A percentile compares a stretch with the other conserved stretches of the same genome.
Evolutionary conservation across 2,329 filamentous ascomycete species (phyloP).

Genomic region (Hypoxylon sp.): DNA sequence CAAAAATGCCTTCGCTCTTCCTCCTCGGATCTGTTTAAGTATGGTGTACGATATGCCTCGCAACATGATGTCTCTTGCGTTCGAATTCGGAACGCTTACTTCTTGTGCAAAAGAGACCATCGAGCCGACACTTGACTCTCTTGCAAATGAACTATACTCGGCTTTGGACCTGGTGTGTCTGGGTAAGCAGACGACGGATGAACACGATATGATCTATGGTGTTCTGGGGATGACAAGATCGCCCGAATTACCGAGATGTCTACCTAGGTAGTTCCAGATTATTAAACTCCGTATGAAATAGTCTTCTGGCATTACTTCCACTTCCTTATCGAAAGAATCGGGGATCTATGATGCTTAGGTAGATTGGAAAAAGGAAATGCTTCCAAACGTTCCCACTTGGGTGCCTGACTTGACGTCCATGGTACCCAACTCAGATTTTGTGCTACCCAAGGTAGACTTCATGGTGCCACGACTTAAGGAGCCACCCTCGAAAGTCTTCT

Average conservation of each 20-base stretch:
- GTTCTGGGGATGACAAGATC: slow-evolving; percentile 1
- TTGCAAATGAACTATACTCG: neutral
- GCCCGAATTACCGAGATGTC: neutral
- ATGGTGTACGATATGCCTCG: too few relatives aligned
- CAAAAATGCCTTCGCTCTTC: neutral
- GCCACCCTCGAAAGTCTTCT: neutral
- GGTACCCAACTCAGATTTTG: too few relatives aligned
- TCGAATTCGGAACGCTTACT: neutral
- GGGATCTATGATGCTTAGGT: slow-evolving; percentile 5
- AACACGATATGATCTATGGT: slow-evolving; percentile 15
- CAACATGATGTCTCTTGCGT: neutral
- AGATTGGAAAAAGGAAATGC: neutral
- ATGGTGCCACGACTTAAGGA: neutral
- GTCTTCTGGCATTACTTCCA: slow-evolving; percentile 4
- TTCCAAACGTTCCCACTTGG: slow-evolving; percentile 4
- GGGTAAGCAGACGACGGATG: neutral
- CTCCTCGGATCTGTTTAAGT: too few relatives aligned
- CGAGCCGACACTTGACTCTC: slow-evolving; percentile 2
- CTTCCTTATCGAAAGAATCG: slow-evolving; percentile 2
- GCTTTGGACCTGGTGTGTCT: neutral
- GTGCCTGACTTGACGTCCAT: neutral
- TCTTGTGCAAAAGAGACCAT: neutral
- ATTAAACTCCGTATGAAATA: neutral
- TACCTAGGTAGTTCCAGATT: slow-evolving; percentile 1
- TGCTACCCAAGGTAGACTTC: neutral